Evolutionary conservation across 1,284 basidiomycete genomes (phyloP), one percentile per base, ranked within the genome.

Genomic region (Marasmius fiardii): DNA sequence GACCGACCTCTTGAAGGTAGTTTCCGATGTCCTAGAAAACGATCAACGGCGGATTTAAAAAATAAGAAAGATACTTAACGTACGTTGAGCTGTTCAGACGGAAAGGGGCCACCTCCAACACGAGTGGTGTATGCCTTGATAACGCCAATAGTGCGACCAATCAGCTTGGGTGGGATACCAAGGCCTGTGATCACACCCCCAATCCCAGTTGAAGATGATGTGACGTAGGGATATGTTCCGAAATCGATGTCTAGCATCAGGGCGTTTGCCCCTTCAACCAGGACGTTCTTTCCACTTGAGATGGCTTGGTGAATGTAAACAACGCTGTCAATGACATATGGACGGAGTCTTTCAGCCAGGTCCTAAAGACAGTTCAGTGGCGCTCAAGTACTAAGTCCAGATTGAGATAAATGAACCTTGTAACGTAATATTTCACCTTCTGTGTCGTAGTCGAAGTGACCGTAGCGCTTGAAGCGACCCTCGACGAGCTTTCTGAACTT

Each of bases 221-320:
- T 99, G 62, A 99, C 96, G 72, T 84, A 99, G 1, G 96, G 96
- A 70, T 98, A 98, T 3, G 96, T 99, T 44, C 96, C 96, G 69
- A 93, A 96, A 75, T 99, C 96, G 63, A 99, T 78, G 68, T 99
- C 97, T 61, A 99, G 88, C 95, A 99, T 98, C 60, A 98, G 78
- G 1, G 96, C 96, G 68, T 99, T 99, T 53, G 97, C 96, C 47
- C 96, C 96, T 71, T 99, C 96, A 55, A 98, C 93, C 28, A 99
- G 85, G 48, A 99, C 77, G 45, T 78, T 83, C 75, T 96, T 96
- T 58, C 86, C 85, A 28, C 79, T 71, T 1, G 79, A 71, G 48
- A 99, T 74, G 23, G 94, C 90, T 57, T 86, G 73, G 76, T 98
- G 93, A 55, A 98, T 77, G 75, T 90, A 97, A 10, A 83, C 79